Conservation (phyloP, 225 moss, liverwort and hornwort genomes). For the Bryoerythrophyllum caledonicum region DNA sequence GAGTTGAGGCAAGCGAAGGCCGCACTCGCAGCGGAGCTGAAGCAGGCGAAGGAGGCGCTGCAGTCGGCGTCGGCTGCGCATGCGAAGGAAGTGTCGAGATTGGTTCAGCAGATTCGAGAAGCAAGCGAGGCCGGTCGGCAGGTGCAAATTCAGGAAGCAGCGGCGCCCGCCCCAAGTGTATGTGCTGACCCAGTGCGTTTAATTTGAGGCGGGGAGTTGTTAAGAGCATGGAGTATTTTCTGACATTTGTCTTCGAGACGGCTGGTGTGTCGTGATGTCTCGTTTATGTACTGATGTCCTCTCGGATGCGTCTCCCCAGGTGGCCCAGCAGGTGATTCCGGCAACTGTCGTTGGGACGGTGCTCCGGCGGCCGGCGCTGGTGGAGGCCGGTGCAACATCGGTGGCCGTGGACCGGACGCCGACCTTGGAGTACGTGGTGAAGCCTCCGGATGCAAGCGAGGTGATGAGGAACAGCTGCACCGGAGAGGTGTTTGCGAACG, state of each 20-base stretch:
- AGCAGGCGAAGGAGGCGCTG: slow-evolving; percentile 40
- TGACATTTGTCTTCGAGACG: background rate
- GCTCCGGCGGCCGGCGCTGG: slow-evolving; percentile 43
- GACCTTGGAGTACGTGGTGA: slow-evolving; percentile 55
- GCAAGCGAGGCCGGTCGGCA: slow-evolving; percentile 19
- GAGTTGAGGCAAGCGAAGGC: slow-evolving; percentile 32
- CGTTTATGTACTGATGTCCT: background rate
- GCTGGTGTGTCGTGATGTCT: background rate
- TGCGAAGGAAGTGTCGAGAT: slow-evolving; percentile 33
- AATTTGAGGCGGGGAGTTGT: background rate
- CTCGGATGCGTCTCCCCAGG: background rate
- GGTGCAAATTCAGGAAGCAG: background rate
- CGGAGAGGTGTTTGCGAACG: slow-evolving; percentile 62
- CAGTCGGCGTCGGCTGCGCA: slow-evolving; percentile 38
- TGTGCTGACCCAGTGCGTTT: background rate
- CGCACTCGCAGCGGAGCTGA: slow-evolving; percentile 31
- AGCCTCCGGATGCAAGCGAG: slow-evolving; percentile 41
- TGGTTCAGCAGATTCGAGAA: slow-evolving; percentile 35
- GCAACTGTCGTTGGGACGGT: slow-evolving; percentile 30
- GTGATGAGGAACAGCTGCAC: slow-evolving; percentile 63
- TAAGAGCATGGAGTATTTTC: background rate
- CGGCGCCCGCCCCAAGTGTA: slow-evolving; percentile 12
- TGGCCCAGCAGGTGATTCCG: slow-evolving; percentile 28
- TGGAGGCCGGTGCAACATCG: slow-evolving; percentile 35
- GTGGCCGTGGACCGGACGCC: slow-evolving; percentile 18